Conservation (phyloP, 2,329 filamentous ascomycete genomes). For the Thielaviopsis punctulata region DNA sequence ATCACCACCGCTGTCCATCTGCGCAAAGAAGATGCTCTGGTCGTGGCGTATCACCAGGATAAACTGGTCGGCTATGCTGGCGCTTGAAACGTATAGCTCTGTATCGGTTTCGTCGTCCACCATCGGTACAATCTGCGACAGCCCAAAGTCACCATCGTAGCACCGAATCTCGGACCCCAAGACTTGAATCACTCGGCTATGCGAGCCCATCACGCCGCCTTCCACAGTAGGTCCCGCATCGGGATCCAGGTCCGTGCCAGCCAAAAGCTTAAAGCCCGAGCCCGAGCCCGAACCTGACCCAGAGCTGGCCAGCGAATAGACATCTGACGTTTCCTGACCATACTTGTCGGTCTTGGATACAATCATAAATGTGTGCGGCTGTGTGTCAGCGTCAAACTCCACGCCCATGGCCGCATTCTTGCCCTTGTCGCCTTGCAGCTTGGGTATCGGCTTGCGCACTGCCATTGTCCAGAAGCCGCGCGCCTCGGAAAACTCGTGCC, state of each 20-base stretch:
- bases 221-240: conserved; percentile 77
- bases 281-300: too few species aligned
- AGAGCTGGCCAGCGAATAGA: conserved; percentile 63
- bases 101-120: conserved; percentile 76
- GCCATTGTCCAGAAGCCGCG: conserved; percentile 68
- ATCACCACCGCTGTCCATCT: conserved; percentile 62
- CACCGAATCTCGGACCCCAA: conserved; percentile 73
- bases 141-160: conserved; percentile 76
- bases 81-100: conserved; percentile 60
- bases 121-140: conserved; percentile 85
- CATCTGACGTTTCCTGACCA: conserved; percentile 59
- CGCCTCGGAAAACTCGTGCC: conserved; percentile 55
- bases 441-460: conserved; percentile 48
- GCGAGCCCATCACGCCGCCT: conserved; percentile 64
- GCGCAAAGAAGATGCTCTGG: conserved; percentile 58
- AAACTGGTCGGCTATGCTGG: conserved; percentile 77
- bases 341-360: conserved; percentile 58
- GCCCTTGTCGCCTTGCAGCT: conserved; percentile 29
- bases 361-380: conserved; percentile 68
- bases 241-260: conserved; percentile 79
- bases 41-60: conserved; percentile 73
- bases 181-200: conserved; percentile 72
- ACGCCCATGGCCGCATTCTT: conserved; percentile 31
- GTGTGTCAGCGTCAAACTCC: conserved; percentile 37
- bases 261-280: conserved; percentile 55